phyloP scores from a whole-genome alignment of 805 yeast genomes.

The Suhomyces tanzawaensis region DNA sequence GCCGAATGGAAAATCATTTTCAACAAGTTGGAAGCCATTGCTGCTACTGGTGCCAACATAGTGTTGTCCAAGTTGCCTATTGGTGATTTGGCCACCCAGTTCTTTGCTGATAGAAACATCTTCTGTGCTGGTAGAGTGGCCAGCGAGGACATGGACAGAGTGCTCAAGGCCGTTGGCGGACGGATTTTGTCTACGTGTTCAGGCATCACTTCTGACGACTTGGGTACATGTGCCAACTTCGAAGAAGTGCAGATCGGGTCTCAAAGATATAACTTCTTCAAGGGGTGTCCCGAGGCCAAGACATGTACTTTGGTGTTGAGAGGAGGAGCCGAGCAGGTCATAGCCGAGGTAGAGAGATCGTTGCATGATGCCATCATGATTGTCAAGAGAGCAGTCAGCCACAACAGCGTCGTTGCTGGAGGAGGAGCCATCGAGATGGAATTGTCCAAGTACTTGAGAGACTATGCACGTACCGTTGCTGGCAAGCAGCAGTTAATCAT shows the following conservation, averaged over 20 bases:
- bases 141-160: slow-evolving; percentile 87
- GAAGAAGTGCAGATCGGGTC: slow-evolving; percentile 96
- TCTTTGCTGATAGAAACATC: slow-evolving; percentile 90
- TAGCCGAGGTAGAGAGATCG: slow-evolving; percentile 97
- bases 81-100: slow-evolving; percentile 99
- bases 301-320: slow-evolving; percentile 91
- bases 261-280: slow-evolving; percentile 89
- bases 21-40: slow-evolving; percentile 79
- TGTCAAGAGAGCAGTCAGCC: slow-evolving; percentile 89
- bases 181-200: slow-evolving; percentile 72
- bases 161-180: slow-evolving; percentile 92
- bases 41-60: slow-evolving; percentile 83
- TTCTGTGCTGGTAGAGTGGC: slow-evolving; percentile 97
- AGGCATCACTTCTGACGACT: slow-evolving; percentile 63
- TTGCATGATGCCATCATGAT: slow-evolving; percentile 98
- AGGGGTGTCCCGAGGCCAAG: slow-evolving; percentile 88
- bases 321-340: slow-evolving; percentile 98
- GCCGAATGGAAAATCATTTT: slow-evolving; percentile 98
- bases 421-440: slow-evolving; percentile 99
- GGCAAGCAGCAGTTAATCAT: slow-evolving; percentile 95
- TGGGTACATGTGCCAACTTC: slow-evolving; percentile 81
- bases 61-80: slow-evolving; percentile 93
- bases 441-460: slow-evolving; percentile 81
- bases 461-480: slow-evolving; percentile 79
- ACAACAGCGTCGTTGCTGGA: slow-evolving; percentile 89